phyloP scores from a whole-genome alignment of 345 rosid species.

The Erodium maritimum region DNA sequence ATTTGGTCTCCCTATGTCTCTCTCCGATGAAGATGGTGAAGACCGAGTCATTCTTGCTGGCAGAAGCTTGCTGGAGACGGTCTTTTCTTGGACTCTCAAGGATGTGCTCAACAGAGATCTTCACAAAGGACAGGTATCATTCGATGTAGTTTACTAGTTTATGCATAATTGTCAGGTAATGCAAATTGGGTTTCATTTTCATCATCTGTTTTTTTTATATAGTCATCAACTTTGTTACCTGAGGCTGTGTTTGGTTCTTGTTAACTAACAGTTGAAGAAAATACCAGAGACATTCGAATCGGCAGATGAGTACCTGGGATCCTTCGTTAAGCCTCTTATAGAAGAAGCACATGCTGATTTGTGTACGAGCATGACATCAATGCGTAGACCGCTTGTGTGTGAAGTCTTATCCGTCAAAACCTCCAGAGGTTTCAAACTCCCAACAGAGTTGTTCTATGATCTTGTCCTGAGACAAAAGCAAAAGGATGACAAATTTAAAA shows the following conservation, averaged over 20 bases:
- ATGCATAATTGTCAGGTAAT: too few species aligned
- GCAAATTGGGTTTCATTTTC: too few species aligned
- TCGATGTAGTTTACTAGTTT: neutral
- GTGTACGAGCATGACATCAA: conserved; percentile 16
- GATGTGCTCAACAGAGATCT: neutral
- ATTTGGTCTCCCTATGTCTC: too few species aligned
- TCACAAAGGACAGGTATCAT: neutral
- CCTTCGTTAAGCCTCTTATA: conserved; percentile 16
- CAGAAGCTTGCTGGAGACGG: neutral
- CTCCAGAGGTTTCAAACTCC: conserved; percentile 6
- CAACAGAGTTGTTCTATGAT: conserved; percentile 13
- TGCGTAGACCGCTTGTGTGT: conserved; percentile 14
- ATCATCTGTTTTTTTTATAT: too few species aligned
- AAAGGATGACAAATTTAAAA: conserved; percentile 1
- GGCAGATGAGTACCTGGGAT: conserved; percentile 11
- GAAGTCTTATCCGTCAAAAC: conserved; percentile 10
- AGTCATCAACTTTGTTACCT: too few species aligned
- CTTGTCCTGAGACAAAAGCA: conserved; percentile 7
- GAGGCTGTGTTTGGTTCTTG: too few species aligned
- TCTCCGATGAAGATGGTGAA: too few species aligned
- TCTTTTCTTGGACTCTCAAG: neutral
- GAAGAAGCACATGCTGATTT: conserved; percentile 32
- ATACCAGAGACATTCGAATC: conserved; percentile 29
- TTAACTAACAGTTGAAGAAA: conserved; percentile 29
- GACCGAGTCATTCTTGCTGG: too few species aligned